A percentile compares a stretch with the other conserved stretches of the same genome.
Conservation (phyloP, 345 rosid genomes). For the Xanthoceras sorbifolium region DNA sequence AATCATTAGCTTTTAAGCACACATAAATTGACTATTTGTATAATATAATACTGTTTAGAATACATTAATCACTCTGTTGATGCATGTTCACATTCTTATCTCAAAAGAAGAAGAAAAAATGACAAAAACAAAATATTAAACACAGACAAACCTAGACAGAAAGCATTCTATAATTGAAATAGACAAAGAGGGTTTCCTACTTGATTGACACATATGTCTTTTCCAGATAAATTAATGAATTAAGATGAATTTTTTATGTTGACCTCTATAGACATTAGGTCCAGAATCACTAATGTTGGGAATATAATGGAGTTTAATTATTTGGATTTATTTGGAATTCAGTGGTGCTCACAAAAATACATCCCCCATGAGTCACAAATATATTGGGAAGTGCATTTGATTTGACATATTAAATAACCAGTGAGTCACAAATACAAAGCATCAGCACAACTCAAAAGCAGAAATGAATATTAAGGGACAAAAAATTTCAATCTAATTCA, state of each 20-base stretch:
- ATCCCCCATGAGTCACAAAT: neutral
- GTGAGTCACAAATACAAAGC: neutral
- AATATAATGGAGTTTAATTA: neutral
- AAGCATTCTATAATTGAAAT: neutral
- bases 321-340: constrained; percentile 13
- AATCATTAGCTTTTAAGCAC: neutral
- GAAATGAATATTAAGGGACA: neutral
- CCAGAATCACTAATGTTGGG: neutral
- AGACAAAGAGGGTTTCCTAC: constrained; percentile 4
- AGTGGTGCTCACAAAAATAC: neutral
- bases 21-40: neutral
- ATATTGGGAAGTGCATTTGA: constrained; percentile 4
- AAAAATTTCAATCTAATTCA: neutral
- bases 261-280: neutral
- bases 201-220: constrained; percentile 5
- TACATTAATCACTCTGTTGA: neutral
- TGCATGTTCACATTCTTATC: neutral
- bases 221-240: constrained; percentile 1
- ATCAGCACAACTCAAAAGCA: neutral
- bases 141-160: neutral
- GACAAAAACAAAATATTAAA: constrained; percentile 3
- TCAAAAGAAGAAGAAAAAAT: neutral
- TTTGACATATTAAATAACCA: neutral
- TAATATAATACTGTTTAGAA: neutral
- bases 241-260: neutral